Conservation (phyloP, 768 basidiomycete genomes). For the Kwoniella botswanensis region DNA sequence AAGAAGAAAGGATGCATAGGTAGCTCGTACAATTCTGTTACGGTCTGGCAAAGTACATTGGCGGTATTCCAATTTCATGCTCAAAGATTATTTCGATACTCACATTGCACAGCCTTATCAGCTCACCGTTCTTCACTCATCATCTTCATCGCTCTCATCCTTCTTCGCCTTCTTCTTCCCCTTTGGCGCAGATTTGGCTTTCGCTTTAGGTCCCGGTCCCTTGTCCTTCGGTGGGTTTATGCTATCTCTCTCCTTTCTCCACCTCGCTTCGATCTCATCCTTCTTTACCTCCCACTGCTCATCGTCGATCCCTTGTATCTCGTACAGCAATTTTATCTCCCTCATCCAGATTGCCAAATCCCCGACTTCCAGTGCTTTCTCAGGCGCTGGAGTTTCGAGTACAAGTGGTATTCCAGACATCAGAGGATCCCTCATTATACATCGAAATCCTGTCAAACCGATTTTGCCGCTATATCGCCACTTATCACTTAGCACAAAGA, state of each 20-base stretch:
- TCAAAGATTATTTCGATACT: neutral
- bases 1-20: neutral
- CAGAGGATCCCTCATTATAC: constrained; percentile 72
- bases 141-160: constrained; percentile 31
- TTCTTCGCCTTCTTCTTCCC: constrained; percentile 31
- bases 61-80: neutral
- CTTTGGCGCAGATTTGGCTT: constrained; percentile 32
- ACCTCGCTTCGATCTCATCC: constrained; percentile 42
- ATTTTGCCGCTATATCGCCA: constrained; percentile 67
- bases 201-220: constrained; percentile 28
- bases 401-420: constrained; percentile 75
- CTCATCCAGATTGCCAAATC: constrained; percentile 68
- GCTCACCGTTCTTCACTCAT: constrained; percentile 16
- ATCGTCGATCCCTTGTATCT: constrained; percentile 53
- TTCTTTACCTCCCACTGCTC: constrained; percentile 41
- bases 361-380: constrained; percentile 58
- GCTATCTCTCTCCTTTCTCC: constrained; percentile 48
- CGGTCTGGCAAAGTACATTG: neutral
- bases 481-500: constrained; percentile 1
- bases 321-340: constrained; percentile 71
- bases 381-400: constrained; percentile 78
- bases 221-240: constrained; percentile 48
- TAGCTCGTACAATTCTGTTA: too few relatives aligned
- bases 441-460: constrained; percentile 67
- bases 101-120: neutral